Evolutionary conservation across 2,329 filamentous ascomycete genomes (phyloP), one percentile per base, ranked within the genome.

Genomic region (Neopestalotiopsis rosae): DNA sequence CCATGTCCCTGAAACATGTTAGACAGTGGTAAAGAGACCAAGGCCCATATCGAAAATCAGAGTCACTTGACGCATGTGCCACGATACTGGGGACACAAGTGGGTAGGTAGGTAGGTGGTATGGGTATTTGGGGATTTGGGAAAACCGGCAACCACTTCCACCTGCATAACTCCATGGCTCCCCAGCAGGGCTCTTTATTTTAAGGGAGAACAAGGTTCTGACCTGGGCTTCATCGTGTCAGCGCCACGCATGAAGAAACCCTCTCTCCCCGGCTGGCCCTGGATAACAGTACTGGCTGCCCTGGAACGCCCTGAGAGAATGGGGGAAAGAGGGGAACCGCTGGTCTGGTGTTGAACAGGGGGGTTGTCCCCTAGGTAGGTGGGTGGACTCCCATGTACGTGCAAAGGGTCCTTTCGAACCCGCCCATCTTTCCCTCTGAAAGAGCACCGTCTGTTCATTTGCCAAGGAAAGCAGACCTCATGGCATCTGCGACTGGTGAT

Each of bases 151-250:
- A 20, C 17, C 45, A 17, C 20, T 52, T 10, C 45, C 45, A 52
- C 45, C 45, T 52, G 30, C 30, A 59, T 34, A 38, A 30, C 28
- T 7, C 10, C 28, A 6, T 61, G 17, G 5, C 7, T 30, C 30
- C n/a, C 59, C 10, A 34, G 30, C 59, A 34, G 57, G 57, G 57
- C 24, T 59, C 57, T 59, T 59, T 30, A 59, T 59, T 62, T 62
- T 52, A 52, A 32, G 34, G n/a, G 7, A 62, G 20, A 64, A 64
- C 61, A 64, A 64, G 61, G 61, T 64, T 64, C 61, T 64, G 61
- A 64, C 61, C 20, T 64, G 61, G 61, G 34, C n/a, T 20, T 24
- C 40, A 14, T 34, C n/a, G 20, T 30, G 61, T 49, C 61, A 49
- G 61, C 61, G 61, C 61, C 61, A 64, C 40, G 61, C 61, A 64